A percentile compares a stretch with the other conserved stretches of the same genome.
These are phyloP conservation scores for Penicillium rolfsii DNA, from an alignment of 2,329 filamentous ascomycete species.

Conservation along the genomic window DNA sequence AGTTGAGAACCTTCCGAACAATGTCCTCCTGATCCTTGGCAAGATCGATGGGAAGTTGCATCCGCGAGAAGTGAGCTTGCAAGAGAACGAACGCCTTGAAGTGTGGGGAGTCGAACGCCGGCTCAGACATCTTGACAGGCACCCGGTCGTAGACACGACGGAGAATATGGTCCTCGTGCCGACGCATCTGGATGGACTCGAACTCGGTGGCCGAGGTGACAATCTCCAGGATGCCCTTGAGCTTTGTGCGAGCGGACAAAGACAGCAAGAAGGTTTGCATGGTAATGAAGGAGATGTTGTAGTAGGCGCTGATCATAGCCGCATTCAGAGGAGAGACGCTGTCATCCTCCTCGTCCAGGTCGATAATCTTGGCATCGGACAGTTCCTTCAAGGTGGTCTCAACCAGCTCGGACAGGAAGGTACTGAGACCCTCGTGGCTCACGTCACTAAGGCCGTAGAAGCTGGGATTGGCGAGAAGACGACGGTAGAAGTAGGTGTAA, in stretches of 20 bases:
- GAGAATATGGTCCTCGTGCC: conserved; percentile 86
- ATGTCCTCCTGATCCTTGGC: conserved; percentile 94
- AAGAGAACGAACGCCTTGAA: conserved; percentile 98
- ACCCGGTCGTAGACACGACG: conserved; percentile 91
- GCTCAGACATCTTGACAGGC: conserved; percentile 91
- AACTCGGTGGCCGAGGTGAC: conserved; percentile 97
- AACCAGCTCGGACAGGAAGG: conserved; percentile 90
- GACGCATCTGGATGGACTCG: conserved; percentile 88
- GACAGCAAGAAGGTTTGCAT: conserved; percentile 99
- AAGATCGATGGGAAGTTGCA: conserved; percentile 94
- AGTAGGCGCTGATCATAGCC: conserved; percentile 98
- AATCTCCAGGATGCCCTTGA: conserved; percentile 96
- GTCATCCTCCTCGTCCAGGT: conserved; percentile 92
- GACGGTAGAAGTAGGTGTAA: conserved; percentile 97
- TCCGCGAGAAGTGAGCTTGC: conserved; percentile 94
- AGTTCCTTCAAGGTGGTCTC: conserved; percentile 91
- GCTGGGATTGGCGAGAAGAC: conserved; percentile 91
- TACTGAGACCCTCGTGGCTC: conserved; percentile 89
- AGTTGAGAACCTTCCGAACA: conserved; percentile 78
- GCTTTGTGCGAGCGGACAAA: conserved; percentile 82
- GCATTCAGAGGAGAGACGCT: conserved; percentile 87
- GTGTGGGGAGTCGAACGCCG: conserved; percentile 87
- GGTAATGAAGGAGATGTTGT: conserved; percentile 98
- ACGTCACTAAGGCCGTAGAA: conserved; percentile 91
- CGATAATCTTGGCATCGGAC: conserved; percentile 90